Evolutionary conservation across 208 protist genomes (phyloP).

Genomic region (Trypanosoma cruzi): DNA sequence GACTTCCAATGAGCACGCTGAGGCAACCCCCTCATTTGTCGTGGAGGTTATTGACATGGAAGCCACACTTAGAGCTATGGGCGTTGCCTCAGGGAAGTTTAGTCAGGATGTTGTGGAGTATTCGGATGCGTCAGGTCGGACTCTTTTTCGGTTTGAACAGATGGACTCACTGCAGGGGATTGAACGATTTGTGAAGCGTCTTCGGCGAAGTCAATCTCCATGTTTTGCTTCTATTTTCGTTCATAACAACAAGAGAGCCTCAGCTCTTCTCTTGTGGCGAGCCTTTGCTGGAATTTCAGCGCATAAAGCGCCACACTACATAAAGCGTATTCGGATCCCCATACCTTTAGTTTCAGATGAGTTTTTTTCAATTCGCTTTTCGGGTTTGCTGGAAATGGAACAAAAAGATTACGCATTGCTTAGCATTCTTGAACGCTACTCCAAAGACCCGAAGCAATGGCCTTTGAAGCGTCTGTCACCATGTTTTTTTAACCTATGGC

Average conservation of each 20-base stretch:
- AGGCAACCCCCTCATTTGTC: not conserved
- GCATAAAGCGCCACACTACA: slow-evolving; percentile 17
- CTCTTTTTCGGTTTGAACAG: slow-evolving; percentile 19
- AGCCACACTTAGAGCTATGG: slow-evolving; percentile 12
- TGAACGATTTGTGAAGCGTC: slow-evolving; percentile 12
- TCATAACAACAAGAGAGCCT: not conserved
- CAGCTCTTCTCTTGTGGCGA: not conserved
- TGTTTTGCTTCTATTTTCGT: slow-evolving; percentile 16
- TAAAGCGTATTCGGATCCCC: slow-evolving; percentile 17
- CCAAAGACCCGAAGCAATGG: slow-evolving; percentile 22
- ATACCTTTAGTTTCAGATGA: slow-evolving; percentile 24
- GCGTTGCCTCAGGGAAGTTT: slow-evolving; percentile 10
- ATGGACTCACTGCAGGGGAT: slow-evolving; percentile 29
- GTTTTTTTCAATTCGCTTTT: slow-evolving; percentile 22
- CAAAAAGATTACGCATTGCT: slow-evolving; percentile 9
- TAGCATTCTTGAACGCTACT: slow-evolving; percentile 8
- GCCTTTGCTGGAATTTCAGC: slow-evolving; percentile 6
- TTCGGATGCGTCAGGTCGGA: slow-evolving; percentile 1
- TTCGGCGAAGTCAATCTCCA: slow-evolving; percentile 3
- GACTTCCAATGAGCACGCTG: not conserved
- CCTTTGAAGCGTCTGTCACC: slow-evolving; percentile 9
- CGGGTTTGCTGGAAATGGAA: slow-evolving; percentile 1
- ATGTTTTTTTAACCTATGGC: slow-evolving; percentile 32
- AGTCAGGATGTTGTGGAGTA: slow-evolving; percentile 12
- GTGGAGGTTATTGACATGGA: slow-evolving; percentile 23